Percentiles rank a stretch among this genome's conserved stretches.
phyloP scores from a whole-genome alignment of 352 stramenopile genomes.

The Phytophthora chlamydospora region DNA sequence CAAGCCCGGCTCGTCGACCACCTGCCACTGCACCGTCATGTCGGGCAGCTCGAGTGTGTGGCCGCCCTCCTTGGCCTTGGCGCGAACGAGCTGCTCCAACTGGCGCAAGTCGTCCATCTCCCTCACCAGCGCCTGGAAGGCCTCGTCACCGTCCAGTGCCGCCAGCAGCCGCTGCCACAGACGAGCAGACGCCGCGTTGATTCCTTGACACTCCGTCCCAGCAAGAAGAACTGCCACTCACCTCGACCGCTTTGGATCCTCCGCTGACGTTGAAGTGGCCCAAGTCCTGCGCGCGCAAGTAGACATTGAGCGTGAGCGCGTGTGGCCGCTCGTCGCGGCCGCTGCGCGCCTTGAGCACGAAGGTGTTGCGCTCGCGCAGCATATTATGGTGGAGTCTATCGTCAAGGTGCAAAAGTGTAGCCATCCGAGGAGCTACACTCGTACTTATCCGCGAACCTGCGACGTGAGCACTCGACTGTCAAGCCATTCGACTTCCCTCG shows the following conservation, averaged over 20 bases:
- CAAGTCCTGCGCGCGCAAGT: conserved; percentile 65
- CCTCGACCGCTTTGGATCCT: conserved; percentile 46
- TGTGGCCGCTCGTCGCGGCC: conserved; percentile 54
- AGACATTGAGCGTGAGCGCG: conserved; percentile 59
- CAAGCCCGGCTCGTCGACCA: conserved; percentile 56
- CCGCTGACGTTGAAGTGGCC: conserved; percentile 52
- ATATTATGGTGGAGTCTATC: too few species aligned
- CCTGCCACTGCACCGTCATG: conserved; percentile 69
- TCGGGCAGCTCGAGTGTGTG: conserved; percentile 36
- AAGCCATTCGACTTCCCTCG: conserved; percentile 11
- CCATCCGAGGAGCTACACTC: not conserved
- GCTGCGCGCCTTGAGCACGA: conserved; percentile 53
- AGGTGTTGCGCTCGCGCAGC: conserved; percentile 70
- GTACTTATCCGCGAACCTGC: conserved; percentile 17
- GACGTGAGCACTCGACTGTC: conserved; percentile 16
- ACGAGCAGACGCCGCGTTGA: conserved; percentile 6
- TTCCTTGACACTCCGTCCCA: not conserved
- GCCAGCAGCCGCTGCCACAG: conserved; percentile 42
- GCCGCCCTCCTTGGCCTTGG: conserved; percentile 39
- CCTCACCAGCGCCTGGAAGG: conserved; percentile 60
- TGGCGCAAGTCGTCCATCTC: conserved; percentile 54
- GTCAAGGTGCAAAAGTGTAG: too few species aligned
- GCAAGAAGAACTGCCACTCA: conserved; percentile 11
- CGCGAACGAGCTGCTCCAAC: conserved; percentile 50
- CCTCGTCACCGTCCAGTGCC: conserved; percentile 54